Percentiles rank a stretch among this genome's conserved stretches.
These are phyloP conservation scores for Fomitiporia mediterranea DNA, from an alignment of 1,284 basidiomycete species.

Conservation along the genomic window DNA sequence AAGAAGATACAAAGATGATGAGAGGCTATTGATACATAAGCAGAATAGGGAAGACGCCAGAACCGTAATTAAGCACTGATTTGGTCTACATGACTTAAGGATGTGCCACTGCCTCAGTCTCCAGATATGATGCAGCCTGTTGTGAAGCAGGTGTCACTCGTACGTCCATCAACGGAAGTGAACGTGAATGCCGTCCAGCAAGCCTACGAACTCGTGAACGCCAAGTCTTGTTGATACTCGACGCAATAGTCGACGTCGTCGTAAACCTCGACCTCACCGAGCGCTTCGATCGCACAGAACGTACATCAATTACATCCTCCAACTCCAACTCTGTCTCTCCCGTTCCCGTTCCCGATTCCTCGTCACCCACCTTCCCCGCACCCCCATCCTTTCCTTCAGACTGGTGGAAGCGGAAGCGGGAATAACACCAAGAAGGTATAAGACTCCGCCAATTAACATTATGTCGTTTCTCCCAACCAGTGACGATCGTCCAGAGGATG, in stretches of 20 bases:
- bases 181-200: not conserved
- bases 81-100: no score
- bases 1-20: no score
- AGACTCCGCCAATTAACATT: constrained; percentile 2
- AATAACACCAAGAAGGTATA: not conserved
- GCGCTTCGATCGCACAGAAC: not conserved
- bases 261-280: not conserved
- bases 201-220: not conserved
- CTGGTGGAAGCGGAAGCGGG: no score
- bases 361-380: no score
- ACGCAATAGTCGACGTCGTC: not conserved
- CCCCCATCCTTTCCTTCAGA: no score
- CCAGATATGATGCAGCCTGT: no score
- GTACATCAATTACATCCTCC: not conserved
- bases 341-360: not conserved
- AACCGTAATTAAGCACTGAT: no score
- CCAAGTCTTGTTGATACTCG: not conserved
- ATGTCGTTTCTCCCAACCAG: constrained; percentile 16
- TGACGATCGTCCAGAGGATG: constrained; percentile 13
- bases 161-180: not conserved
- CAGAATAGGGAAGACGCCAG: no score
- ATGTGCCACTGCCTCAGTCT: no score
- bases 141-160: no score
- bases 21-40: no score
- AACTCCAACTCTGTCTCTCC: not conserved